Evolutionary conservation across 1,284 basidiomycete genomes (phyloP), one percentile per base, ranked within the genome.

Genomic region (Fistulinella cinereoalba): DNA sequence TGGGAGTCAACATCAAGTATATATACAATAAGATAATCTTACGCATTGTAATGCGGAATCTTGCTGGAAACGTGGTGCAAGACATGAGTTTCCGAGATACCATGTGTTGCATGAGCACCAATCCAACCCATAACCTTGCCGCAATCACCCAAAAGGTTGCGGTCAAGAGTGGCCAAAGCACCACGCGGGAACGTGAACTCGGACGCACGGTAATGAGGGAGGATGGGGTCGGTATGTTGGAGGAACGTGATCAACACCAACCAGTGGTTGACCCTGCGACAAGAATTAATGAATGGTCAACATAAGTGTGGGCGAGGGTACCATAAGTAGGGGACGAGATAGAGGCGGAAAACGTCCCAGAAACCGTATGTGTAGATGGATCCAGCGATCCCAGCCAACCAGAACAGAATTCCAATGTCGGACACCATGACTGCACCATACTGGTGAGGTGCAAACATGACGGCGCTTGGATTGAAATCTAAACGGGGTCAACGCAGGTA

Each of bases 171-270:
- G 53, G 91, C 76, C 43, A 99, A 83, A 16, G 96, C 96, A 52
- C 96, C 96, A 60, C 96, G 92, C 44, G 88, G 77, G 79, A 99
- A 99, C 39, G 87, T 97, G 79, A 96, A 98, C 61, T 88, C 83
- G 38, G 85, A 71, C 21, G 87, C 83, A 56, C 91, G 88, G 80
- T 98, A 99, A 74, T 99, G 96, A 44, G 95, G 94, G 25, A 98
- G 78, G 36, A 88, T 67, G 18, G 94, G 92, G 73, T 98, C 96
- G 60, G 96, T 97, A 78, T 98, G 97, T 73, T 98, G 97, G 51
- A 98, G 79, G 85, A 91, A 95, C 24, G 92, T 94, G 73, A 95
- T 93, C 56, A 91, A 66, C 50, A 96, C 89, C 45, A 96, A 78
- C 91, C 92, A 95, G 77, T 91, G 87, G 73, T 90, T 89, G 38